A percentile compares a stretch with the other conserved stretches of the same genome.
These are phyloP conservation scores for Bipolaris zeicola DNA, from an alignment of 2,329 filamentous ascomycete species.

Conservation along the genomic window DNA sequence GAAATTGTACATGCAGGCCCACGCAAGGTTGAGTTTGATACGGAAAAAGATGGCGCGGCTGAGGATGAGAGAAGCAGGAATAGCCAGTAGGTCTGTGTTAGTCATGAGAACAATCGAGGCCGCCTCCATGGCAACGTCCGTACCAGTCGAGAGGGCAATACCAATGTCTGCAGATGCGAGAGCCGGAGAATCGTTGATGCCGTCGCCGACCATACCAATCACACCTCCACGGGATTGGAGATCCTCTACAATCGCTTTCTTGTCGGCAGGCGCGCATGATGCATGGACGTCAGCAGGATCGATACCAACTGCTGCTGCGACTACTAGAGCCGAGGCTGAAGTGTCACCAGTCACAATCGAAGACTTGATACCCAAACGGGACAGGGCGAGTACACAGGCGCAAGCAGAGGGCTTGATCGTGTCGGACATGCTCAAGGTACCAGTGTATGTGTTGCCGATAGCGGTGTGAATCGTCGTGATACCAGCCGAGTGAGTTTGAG, in stretches of 20 bases:
- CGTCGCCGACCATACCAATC: slow-evolving; percentile 95
- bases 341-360: slow-evolving; percentile 96
- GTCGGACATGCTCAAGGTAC: slow-evolving; percentile 83
- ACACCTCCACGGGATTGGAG: slow-evolving; percentile 75
- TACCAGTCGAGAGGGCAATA: slow-evolving; percentile 89
- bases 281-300: slow-evolving; percentile 76
- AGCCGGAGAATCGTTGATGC: slow-evolving; percentile 97
- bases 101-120: slow-evolving; percentile 96
- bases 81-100: slow-evolving; percentile 86
- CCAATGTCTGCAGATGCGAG: slow-evolving; percentile 91
- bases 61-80: slow-evolving; percentile 84
- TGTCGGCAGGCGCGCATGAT: slow-evolving; percentile 88
- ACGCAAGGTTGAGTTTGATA: slow-evolving; percentile 91
- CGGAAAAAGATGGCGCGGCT: slow-evolving; percentile 84
- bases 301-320: slow-evolving; percentile 84
- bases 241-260: slow-evolving; percentile 80
- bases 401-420: slow-evolving; percentile 87
- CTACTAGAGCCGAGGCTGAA: slow-evolving; percentile 78
- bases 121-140: slow-evolving; percentile 96
- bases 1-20: slow-evolving; percentile 92
- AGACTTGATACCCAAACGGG: slow-evolving; percentile 82
- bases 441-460: slow-evolving; percentile 80
- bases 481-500: slow-evolving; percentile 60
- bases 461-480: slow-evolving; percentile 92
- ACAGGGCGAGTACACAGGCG: slow-evolving; percentile 79